Evolutionary conservation across 148 eudicot species (phyloP).

Genomic region (Fagopyrum homotropicum): DNA sequence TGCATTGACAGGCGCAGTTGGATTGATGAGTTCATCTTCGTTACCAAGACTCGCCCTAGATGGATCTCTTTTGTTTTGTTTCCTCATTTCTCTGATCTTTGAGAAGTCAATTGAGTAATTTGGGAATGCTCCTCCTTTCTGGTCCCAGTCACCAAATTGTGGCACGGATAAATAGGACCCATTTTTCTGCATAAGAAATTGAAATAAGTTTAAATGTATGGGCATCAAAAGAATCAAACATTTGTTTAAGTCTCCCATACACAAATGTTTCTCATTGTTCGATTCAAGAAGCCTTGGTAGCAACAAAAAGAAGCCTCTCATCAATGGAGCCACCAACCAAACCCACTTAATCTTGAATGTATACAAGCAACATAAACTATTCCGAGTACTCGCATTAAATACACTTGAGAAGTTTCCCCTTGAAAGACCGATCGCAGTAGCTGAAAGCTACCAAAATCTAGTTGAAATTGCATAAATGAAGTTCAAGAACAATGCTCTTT

Average conservation of each 20-base stretch:
- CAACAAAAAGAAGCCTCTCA: constrained; percentile 1
- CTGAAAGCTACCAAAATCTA: not conserved
- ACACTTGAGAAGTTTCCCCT: not conserved
- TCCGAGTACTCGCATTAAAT: not conserved
- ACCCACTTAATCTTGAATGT: constrained; percentile 9
- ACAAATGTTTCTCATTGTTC: not conserved
- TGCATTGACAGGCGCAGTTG: constrained; percentile 37
- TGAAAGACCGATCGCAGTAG: not conserved
- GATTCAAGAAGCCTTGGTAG: constrained; percentile 8
- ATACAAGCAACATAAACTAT: not conserved
- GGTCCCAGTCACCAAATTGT: constrained; percentile 98
- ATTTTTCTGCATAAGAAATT: constrained; percentile 37
- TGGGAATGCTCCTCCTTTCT: constrained; percentile 71
- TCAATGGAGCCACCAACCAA: not conserved
- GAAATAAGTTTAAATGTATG: not conserved
- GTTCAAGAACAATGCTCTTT: not conserved
- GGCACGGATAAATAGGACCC: constrained; percentile 90
- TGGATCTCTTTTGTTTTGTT: constrained; percentile 89
- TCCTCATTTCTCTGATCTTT: constrained; percentile 89
- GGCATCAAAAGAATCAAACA: not conserved
- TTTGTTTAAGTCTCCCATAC: constrained; percentile 4
- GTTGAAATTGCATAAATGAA: not conserved
- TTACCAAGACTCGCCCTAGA: constrained; percentile 92
- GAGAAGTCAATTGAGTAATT: constrained; percentile 97
- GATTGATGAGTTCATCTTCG: constrained; percentile 73